Evolutionary conservation across 257 asterid genomes (phyloP).

Genomic region (Avicennia marina): DNA sequence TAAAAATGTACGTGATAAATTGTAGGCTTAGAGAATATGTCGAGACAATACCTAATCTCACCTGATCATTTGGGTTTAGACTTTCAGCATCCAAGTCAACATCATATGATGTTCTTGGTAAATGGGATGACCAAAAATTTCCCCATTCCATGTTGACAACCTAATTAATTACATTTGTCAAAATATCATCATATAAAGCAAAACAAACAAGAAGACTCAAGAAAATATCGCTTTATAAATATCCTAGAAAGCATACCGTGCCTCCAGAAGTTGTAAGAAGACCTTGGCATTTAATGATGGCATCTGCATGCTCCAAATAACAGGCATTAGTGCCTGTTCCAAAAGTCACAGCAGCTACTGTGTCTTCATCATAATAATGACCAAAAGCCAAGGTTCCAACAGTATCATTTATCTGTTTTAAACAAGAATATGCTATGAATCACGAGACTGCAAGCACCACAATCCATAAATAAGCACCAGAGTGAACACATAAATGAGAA

Average conservation of each 20-base stretch:
- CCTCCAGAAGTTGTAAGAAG: constrained; percentile 56
- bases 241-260: constrained; percentile 68
- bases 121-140: constrained; percentile 88
- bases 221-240: constrained; percentile 10
- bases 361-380: constrained; percentile 75
- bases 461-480: not conserved
- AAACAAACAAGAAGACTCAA: not conserved
- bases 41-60: constrained; percentile 8
- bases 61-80: constrained; percentile 86
- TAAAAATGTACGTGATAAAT: not conserved
- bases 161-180: constrained; percentile 25
- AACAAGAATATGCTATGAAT: constrained; percentile 1
- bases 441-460: not conserved
- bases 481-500: too few relatives aligned
- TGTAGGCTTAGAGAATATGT: not conserved
- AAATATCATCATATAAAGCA: not conserved
- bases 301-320: constrained; percentile 81
- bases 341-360: constrained; percentile 73
- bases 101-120: constrained; percentile 80
- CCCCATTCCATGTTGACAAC: constrained; percentile 98
- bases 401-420: constrained; percentile 67
- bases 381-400: constrained; percentile 86
- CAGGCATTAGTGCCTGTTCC: constrained; percentile 96
- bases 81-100: constrained; percentile 71
- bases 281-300: constrained; percentile 85